Conservation (phyloP, 495 filamentous ascomycete species). For the Echria macrotheca region DNA sequence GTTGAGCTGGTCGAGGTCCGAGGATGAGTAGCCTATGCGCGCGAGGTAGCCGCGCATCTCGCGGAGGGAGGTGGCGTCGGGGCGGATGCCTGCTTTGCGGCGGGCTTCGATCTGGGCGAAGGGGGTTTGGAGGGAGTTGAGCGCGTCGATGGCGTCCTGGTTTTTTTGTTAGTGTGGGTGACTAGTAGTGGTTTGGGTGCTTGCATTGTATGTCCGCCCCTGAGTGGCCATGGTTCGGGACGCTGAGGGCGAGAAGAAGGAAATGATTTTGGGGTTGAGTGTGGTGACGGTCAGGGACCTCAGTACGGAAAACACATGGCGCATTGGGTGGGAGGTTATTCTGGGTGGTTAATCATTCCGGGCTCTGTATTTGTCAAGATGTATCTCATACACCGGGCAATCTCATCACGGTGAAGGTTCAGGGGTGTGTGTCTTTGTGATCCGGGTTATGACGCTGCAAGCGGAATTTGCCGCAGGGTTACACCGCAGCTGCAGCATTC, state of each 20-base stretch:
- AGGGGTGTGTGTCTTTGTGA: background rate
- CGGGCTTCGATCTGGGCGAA: slow-evolving; percentile 71
- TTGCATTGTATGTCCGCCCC: slow-evolving; percentile 3
- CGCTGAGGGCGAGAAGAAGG: background rate
- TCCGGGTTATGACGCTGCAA: background rate
- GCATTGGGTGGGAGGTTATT: slow-evolving; percentile 11
- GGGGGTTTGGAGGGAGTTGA: slow-evolving; percentile 89
- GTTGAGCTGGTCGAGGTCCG: slow-evolving; percentile 70
- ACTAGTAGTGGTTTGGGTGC: slow-evolving; percentile 6
- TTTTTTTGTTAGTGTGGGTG: background rate
- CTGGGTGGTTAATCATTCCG: background rate
- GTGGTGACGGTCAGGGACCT: slow-evolving; percentile 10
- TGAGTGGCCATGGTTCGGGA: background rate
- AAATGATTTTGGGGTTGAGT: slow-evolving; percentile 6
- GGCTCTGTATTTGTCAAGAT: background rate
- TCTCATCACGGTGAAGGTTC: background rate
- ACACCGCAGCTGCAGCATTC: too few species aligned
- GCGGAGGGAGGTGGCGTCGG: slow-evolving; percentile 62
- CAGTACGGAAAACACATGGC: slow-evolving; percentile 17
- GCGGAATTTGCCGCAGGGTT: slow-evolving; percentile 3
- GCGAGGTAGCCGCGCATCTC: slow-evolving; percentile 74
- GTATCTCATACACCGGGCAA: background rate
- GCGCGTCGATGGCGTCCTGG: slow-evolving; percentile 74
- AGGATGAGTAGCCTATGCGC: slow-evolving; percentile 68
- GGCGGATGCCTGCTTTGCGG: slow-evolving; percentile 58